These are phyloP conservation scores for Coprinopsis cinerea DNA, from an alignment of 768 basidiomycete species.

Conservation along the genomic window DNA sequence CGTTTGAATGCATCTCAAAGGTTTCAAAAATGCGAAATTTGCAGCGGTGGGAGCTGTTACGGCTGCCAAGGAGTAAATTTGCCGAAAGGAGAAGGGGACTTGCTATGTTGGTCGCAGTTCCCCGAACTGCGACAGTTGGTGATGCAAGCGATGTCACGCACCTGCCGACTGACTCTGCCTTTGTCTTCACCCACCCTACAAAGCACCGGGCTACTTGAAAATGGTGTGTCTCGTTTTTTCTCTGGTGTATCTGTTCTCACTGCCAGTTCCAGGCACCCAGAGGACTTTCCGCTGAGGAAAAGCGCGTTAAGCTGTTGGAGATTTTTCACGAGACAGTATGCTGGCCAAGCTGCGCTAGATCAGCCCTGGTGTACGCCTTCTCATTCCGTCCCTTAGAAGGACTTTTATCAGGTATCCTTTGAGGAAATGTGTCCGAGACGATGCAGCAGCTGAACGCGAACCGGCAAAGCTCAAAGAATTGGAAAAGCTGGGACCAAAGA, in stretches of 20 bases:
- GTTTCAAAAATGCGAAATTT: too few relatives aligned
- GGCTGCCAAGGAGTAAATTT: background rate
- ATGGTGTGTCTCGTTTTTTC: background rate
- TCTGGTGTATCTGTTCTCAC: too few relatives aligned
- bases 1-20: too few relatives aligned
- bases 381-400: conserved; percentile 46
- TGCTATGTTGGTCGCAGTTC: background rate
- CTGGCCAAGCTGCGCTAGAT: background rate
- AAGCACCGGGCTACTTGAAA: too few relatives aligned
- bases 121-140: background rate
- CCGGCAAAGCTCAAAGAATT: conserved; percentile 73
- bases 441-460: background rate
- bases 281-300: conserved; percentile 87
- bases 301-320: conserved; percentile 81
- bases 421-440: too few relatives aligned
- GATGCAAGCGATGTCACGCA: background rate
- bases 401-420: conserved; percentile 47
- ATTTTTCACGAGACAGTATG: conserved; percentile 88
- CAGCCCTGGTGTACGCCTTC: background rate
- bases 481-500: conserved; percentile 82
- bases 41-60: background rate
- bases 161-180: background rate
- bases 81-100: background rate
- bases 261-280: conserved; percentile 81
- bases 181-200: too few relatives aligned